These are phyloP conservation scores for Sutorius eximius DNA, from an alignment of 1,284 basidiomycete genomes.

Conservation along the genomic window DNA sequence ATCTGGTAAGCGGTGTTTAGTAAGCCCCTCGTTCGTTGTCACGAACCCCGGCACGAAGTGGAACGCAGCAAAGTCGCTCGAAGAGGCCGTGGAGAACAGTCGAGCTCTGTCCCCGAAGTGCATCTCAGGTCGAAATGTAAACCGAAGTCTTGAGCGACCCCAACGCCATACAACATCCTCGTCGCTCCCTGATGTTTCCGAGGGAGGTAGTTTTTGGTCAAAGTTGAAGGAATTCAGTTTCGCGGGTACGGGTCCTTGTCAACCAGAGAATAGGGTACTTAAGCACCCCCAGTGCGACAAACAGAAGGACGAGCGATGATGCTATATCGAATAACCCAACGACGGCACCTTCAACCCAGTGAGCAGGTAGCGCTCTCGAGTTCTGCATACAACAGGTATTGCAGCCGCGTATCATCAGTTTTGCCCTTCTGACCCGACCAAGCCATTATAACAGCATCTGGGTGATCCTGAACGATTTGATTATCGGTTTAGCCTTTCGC, in stretches of 20 bases:
- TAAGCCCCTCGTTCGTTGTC: not conserved
- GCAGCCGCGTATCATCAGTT: conserved; percentile 3
- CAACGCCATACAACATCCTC: not conserved
- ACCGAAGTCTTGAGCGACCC: not conserved
- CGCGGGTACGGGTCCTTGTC: conserved; percentile 18
- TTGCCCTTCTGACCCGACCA: conserved; percentile 5
- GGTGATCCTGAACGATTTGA: conserved; percentile 89
- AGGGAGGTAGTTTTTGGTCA: conserved; percentile 1
- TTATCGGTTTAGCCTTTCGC: conserved; percentile 74
- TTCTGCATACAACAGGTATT: conserved; percentile 61
- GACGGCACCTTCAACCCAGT: conserved; percentile 29
- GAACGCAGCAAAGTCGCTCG: conserved; percentile 31
- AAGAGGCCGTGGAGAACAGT: conserved; percentile 20
- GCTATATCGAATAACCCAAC: conserved; percentile 41
- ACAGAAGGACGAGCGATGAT: conserved; percentile 48
- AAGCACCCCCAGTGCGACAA: conserved; percentile 43
- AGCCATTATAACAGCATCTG: conserved; percentile 92
- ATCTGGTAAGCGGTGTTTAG: conserved; percentile 21
- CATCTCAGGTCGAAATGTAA: conserved; percentile 3
- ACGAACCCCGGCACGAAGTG: conserved; percentile 19
- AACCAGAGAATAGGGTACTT: not conserved
- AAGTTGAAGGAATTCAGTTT: conserved; percentile 27
- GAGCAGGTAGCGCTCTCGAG: conserved; percentile 27
- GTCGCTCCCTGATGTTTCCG: not conserved
- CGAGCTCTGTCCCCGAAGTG: not conserved